These are phyloP conservation scores for Protomyces lactucae-debilis DNA, from an alignment of 1,139 yeast species.

Conservation along the genomic window DNA sequence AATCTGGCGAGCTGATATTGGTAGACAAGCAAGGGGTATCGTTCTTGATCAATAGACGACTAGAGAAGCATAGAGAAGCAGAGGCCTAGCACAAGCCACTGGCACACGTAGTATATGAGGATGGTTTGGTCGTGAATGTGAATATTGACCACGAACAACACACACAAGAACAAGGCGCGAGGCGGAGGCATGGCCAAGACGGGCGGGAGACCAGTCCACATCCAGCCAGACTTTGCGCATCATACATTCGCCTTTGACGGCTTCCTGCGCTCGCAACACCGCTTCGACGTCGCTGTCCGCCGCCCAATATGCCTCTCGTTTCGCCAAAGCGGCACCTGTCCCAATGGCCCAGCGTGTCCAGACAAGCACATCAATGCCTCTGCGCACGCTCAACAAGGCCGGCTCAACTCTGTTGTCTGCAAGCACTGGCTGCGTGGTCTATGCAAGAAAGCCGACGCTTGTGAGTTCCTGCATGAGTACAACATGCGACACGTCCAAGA, in stretches of 20 bases:
- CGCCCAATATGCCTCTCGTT: constrained; percentile 83
- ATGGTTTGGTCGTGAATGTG: constrained; percentile 17
- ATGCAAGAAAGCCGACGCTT: constrained; percentile 93
- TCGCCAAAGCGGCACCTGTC: constrained; percentile 65
- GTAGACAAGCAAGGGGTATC: too few species aligned
- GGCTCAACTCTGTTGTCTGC: constrained; percentile 64
- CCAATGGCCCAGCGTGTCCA: constrained; percentile 77
- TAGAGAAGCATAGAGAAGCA: too few species aligned
- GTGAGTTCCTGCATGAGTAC: constrained; percentile 94
- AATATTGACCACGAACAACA: constrained; percentile 1
- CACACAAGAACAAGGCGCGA: not conserved
- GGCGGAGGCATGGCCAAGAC: too few species aligned
- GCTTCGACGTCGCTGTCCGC: constrained; percentile 81
- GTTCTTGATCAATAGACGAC: too few species aligned
- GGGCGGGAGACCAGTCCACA: not conserved
- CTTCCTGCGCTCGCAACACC: constrained; percentile 70
- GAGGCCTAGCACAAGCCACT: too few species aligned
- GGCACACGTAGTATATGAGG: not conserved
- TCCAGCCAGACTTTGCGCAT: constrained; percentile 33
- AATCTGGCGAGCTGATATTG: too few species aligned
- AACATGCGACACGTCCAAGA: constrained; percentile 95
- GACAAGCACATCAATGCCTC: constrained; percentile 70
- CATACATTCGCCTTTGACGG: constrained; percentile 69
- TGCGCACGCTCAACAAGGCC: constrained; percentile 48
- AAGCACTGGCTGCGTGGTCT: constrained; percentile 98